Percentiles rank a stretch among this genome's conserved stretches.
phyloP scores from a whole-genome alignment of 1,139 yeast genomes.

The Magnusiomyces clavatus region DNA sequence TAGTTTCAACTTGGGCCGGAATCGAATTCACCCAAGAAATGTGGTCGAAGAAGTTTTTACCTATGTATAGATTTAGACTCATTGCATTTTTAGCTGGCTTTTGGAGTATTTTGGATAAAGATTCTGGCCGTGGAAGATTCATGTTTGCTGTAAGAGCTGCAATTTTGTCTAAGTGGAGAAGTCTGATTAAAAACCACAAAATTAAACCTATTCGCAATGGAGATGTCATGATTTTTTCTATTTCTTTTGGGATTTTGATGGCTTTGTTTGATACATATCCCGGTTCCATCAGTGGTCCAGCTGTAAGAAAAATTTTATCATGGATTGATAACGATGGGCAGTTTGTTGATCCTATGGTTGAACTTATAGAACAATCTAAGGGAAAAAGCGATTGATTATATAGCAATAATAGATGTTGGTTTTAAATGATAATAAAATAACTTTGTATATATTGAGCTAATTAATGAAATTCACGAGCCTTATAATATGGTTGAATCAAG shows the following conservation, averaged over 20 bases:
- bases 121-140: slow-evolving; percentile 31
- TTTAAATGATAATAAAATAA: background rate
- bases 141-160: slow-evolving; percentile 33
- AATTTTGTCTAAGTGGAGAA: slow-evolving; percentile 32
- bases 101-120: slow-evolving; percentile 35
- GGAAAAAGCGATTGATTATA: background rate
- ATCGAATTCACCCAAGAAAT: slow-evolving; percentile 31
- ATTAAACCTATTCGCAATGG: slow-evolving; percentile 27
- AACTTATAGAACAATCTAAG: background rate
- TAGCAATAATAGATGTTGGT: background rate
- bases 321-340: slow-evolving; percentile 29
- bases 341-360: slow-evolving; percentile 23
- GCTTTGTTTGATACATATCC: slow-evolving; percentile 30
- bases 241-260: slow-evolving; percentile 31
- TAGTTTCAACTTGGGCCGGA: slow-evolving; percentile 37
- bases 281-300: slow-evolving; percentile 29
- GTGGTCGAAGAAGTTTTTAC: slow-evolving; percentile 27
- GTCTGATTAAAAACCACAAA: slow-evolving; percentile 24
- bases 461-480: no score
- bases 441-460: no score
- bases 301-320: slow-evolving; percentile 27
- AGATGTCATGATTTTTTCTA: slow-evolving; percentile 30
- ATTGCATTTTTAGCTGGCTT: slow-evolving; percentile 36
- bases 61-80: slow-evolving; percentile 31
- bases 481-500: no score